A percentile compares a stretch with the other conserved stretches of the same genome.
Evolutionary conservation across 2,329 filamentous ascomycete species (phyloP).

Genomic region (Epichloe sp.): DNA sequence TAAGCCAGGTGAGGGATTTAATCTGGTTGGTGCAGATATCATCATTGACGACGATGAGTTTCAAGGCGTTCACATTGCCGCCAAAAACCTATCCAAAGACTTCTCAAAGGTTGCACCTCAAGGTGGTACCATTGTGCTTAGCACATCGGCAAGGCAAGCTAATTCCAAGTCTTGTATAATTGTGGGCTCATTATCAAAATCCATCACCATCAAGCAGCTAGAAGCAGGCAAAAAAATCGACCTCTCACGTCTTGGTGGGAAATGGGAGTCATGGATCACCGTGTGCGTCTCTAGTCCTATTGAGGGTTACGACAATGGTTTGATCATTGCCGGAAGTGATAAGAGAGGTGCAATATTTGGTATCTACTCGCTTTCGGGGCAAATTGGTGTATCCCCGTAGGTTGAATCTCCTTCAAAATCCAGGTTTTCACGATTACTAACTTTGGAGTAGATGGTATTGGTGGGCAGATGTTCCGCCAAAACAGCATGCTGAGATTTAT

Average conservation of each 20-base stretch:
- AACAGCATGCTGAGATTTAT: constrained; percentile 33
- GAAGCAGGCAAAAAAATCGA: constrained; percentile 11
- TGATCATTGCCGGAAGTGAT: constrained; percentile 45
- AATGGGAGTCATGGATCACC: constrained; percentile 44
- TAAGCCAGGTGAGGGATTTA: constrained; percentile 12
- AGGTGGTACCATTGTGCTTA: constrained; percentile 5
- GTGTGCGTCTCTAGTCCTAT: constrained; percentile 33
- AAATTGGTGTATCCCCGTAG: constrained; percentile 45
- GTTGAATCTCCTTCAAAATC: neutral
- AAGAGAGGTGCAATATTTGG: constrained; percentile 48
- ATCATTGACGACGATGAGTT: constrained; percentile 18
- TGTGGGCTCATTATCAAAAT: constrained; percentile 12
- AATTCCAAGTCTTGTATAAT: constrained; percentile 10
- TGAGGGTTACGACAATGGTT: constrained; percentile 25
- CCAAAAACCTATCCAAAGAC: constrained; percentile 17
- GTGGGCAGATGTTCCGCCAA: constrained; percentile 43
- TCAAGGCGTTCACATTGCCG: constrained; percentile 21
- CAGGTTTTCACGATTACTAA: neutral
- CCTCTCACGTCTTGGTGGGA: constrained; percentile 19
- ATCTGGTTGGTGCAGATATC: constrained; percentile 17
- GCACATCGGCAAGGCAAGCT: neutral
- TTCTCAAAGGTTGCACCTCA: constrained; percentile 14
- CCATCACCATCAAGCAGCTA: constrained; percentile 9
- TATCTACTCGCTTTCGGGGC: constrained; percentile 45
- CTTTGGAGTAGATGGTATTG: constrained; percentile 35